phyloP scores from a whole-genome alignment of 2,329 filamentous ascomycete genomes.

The Penicillium brevicompactum region DNA sequence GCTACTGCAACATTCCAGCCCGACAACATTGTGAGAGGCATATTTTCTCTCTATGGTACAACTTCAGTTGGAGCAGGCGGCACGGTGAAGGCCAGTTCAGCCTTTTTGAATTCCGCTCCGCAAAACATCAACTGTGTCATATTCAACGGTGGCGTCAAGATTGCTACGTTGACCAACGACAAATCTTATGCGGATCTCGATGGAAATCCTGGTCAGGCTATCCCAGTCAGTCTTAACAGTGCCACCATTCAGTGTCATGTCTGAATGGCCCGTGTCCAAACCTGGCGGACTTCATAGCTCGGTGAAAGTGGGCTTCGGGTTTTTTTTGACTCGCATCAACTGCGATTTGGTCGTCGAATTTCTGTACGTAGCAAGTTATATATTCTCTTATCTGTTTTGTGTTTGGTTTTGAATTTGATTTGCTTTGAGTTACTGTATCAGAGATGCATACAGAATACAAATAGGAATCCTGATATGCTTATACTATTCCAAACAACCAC shows the following conservation, averaged over 20 bases:
- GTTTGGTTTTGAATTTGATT: no score
- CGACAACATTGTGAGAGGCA: slow-evolving; percentile 7
- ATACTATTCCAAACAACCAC: no score
- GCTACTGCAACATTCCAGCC: slow-evolving; percentile 5
- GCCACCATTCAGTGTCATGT: slow-evolving; percentile 8
- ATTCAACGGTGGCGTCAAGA: slow-evolving; percentile 6
- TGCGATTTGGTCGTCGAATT: no score
- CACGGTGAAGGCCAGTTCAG: slow-evolving; percentile 11
- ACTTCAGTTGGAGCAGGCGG: slow-evolving; percentile 14
- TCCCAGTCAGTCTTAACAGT: slow-evolving; percentile 9
- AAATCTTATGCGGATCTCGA: slow-evolving; percentile 14
- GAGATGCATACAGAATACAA: no score
- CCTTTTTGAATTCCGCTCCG: slow-evolving; percentile 10
- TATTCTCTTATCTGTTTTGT: no score
- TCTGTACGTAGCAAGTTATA: no score
- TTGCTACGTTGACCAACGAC: slow-evolving; percentile 9
- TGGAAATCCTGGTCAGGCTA: slow-evolving; percentile 4
- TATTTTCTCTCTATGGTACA: slow-evolving; percentile 4
- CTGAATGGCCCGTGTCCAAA: background rate
- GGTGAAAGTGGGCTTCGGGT: background rate
- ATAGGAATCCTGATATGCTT: no score
- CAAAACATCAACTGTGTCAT: slow-evolving; percentile 12
- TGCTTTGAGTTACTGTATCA: no score
- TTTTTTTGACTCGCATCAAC: background rate
- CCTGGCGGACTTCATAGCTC: no score